phyloP scores from a whole-genome alignment of 2,329 filamentous ascomycete species.

The Colletotrichum sp. region DNA sequence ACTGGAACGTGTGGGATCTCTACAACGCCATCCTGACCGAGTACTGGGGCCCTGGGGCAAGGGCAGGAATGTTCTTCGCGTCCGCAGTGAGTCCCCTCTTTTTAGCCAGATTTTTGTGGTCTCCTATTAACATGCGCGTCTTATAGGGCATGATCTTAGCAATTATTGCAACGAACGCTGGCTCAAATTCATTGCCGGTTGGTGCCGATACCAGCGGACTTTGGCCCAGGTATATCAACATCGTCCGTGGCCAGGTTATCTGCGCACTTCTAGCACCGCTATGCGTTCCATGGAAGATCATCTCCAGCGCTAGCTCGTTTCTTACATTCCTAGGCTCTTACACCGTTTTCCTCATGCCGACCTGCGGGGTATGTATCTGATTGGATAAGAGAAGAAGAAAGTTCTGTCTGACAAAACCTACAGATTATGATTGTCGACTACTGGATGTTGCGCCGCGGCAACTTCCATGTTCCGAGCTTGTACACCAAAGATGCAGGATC shows the following conservation, averaged over 20 bases:
- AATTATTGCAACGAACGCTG: conserved; percentile 26
- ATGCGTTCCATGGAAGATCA: conserved; percentile 36
- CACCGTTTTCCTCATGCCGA: conserved; percentile 36
- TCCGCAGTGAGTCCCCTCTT: conserved; percentile 22
- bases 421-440: conserved; percentile 40
- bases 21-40: conserved; percentile 41
- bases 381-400: too few relatives aligned
- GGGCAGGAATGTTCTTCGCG: conserved; percentile 44
- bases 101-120: fast-evolving
- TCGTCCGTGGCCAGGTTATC: conserved; percentile 33
- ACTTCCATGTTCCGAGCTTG: conserved; percentile 34
- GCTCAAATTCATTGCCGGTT: conserved; percentile 34
- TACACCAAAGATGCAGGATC: conserved; percentile 26
- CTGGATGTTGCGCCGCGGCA: conserved; percentile 34
- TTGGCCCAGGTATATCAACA: conserved; percentile 33
- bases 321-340: conserved; percentile 29
- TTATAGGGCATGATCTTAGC: background rate
- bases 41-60: conserved; percentile 40
- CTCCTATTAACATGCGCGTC: fast-evolving
- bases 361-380: conserved; percentile 26
- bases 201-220: conserved; percentile 35
- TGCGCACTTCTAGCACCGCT: conserved; percentile 34
- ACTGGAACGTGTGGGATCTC: conserved; percentile 53
- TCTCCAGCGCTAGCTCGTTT: conserved; percentile 24
- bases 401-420: background rate